Base-by-base conservation (phyloP, 768 basidiomycete genomes). In the Pilatotrama ljubarskyi region DNA sequence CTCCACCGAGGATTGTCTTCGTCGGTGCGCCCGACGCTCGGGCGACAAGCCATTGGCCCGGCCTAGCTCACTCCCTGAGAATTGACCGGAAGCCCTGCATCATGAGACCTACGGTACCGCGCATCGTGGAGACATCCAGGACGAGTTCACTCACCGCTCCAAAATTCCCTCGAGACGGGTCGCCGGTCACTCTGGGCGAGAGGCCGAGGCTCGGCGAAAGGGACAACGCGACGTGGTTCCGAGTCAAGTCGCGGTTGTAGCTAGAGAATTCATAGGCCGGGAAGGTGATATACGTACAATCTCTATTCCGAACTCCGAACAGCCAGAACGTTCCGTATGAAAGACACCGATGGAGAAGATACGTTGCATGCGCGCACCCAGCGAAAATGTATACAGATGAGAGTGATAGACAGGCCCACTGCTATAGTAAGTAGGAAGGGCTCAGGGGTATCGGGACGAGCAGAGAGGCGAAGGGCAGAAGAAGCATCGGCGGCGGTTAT, bases 301-400 rank as follows among this genome's bases (percentile, higher is more conserved):
- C 40, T 58, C 56, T 51, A 58, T 58, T 51, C 56, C 56, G 26
- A 50, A 32, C 56, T 32, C 56, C 49, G 20, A 20, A n/a, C 48
- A 22, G 41, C 10, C 49, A 24, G 42, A 51, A 32, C 57, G 24
- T 41, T 58, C 48, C 49, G 50, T 51, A 52, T 58, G 49, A 58
- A 51, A 51, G 57, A 58, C 51, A 58, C 50, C 56, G 40, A 51
- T 51, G 49, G 18, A 11, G 46, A 47, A 46, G 36, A 40, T 20
- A 51, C n/a, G n/a, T 22, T 51, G 41, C 51, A 44, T 61, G 53
- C 53, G 49, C 56, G 55, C 54, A 44, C 41, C 49, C 49, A 46
- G 51, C n/a, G 48, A 59, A 40, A 42, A 41, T 61, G 60, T 61
- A 43, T 56, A 61, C 60, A 61, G 55, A 56, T 61, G 60, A 26